Base-by-base conservation (phyloP, 345 rosid species). In the Hibiscus trionum region DNA sequence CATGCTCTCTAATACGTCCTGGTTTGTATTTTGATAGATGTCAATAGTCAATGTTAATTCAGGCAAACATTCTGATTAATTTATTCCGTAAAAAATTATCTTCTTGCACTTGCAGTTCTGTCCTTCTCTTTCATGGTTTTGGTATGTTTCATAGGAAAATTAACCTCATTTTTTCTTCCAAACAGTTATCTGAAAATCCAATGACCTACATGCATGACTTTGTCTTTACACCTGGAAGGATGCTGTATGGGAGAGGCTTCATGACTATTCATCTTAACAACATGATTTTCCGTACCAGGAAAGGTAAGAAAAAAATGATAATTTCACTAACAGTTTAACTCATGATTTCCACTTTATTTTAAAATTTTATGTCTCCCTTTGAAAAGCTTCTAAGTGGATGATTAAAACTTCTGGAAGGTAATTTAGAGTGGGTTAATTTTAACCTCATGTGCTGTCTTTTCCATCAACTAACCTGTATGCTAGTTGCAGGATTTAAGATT, bases 141-240 rank as follows among this genome's bases (percentile, higher is more conserved):
- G 37, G 24, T 7, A 58, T 4, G 17, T 61, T 49, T 66, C 16
- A 62, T 0, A 5, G 10, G 42, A 60, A 60, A 73, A 60, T 66
- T 60, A 77, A 77, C 76, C 50, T 21, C 12, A 11, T 7, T 12
- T 64, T 77, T 66, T 66, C 31, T 58, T 55, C 71, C 59, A 24
- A 66, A 79, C 96, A 95, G 99, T 74, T 95, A 74, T 75, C 78
- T 73, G 92, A 88, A 84, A 93, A 89, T 82, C 93, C 98, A 17
- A 69, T 82, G 19, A 76, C 87, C 73, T 79, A 87, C 79, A 57
- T 95, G 75, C 85, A 86, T 31, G 84, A 90, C 52, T 84, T 95
- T 75, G 77, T 93, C 47, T 76, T 88, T 80, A 82, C 47, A 65
- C 90, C 97, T 72, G 96, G 93, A 82, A 86, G 84, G 77, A 81